phyloP scores from a whole-genome alignment of 2,329 filamentous ascomycete genomes.

The Aspergillus proliferans region DNA sequence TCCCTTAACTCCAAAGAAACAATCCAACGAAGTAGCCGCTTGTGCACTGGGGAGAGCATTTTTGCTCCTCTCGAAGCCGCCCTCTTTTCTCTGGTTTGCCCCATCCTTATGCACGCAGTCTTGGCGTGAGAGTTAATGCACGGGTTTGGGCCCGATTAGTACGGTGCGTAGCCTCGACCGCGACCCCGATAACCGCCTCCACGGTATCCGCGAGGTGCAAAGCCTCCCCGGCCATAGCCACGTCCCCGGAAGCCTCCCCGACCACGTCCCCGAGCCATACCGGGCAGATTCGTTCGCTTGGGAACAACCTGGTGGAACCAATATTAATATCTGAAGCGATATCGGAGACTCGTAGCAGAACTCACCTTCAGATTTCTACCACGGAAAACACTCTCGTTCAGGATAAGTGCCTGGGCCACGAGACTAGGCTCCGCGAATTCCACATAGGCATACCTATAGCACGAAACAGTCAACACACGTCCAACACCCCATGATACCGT shows the following conservation, averaged over 20 bases:
- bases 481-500: neutral
- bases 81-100: too few relatives aligned
- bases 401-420: conserved; percentile 84
- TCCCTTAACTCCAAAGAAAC: conserved; percentile 25
- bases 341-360: neutral
- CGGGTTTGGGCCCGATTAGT: conserved; percentile 23
- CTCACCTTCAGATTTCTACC: conserved; percentile 89
- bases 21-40: conserved; percentile 10
- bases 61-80: too few relatives aligned
- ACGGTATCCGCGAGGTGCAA: conserved; percentile 53
- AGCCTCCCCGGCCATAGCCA: conserved; percentile 43
- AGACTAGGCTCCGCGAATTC: conserved; percentile 93
- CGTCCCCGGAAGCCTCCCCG: conserved; percentile 48
- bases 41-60: too few relatives aligned
- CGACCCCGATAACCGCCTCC: conserved; percentile 48
- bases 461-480: conserved; percentile 10
- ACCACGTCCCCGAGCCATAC: conserved; percentile 71
- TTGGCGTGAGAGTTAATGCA: neutral
- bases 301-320: conserved; percentile 60
- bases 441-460: conserved; percentile 87
- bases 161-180: conserved; percentile 42
- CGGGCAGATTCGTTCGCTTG: conserved; percentile 93
- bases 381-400: conserved; percentile 95
- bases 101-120: neutral
- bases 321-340: neutral